Percentiles rank a stretch among this genome's conserved stretches.
phyloP scores from a whole-genome alignment of 2,329 filamentous ascomycete species.

The Colletotrichum higginsianum region DNA sequence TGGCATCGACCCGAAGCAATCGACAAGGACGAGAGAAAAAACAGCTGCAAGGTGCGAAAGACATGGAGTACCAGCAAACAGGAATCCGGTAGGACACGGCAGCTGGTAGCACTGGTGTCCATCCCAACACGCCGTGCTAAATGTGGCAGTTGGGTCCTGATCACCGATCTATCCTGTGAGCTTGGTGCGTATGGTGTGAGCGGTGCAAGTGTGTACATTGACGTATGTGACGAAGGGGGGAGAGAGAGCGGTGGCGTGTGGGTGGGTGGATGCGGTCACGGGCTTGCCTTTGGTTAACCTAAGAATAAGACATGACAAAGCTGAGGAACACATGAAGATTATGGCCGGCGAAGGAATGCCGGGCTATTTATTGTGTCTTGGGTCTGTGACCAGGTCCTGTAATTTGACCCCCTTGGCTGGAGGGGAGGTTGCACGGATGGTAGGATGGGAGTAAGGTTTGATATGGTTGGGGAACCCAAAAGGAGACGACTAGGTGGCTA shows the following conservation, averaged over 20 bases:
- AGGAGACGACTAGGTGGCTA: background rate
- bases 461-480: constrained; percentile 1
- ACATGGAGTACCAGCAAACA: background rate
- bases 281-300: background rate
- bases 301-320: too few relatives aligned
- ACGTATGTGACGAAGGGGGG: background rate
- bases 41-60: background rate
- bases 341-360: constrained; percentile 10
- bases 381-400: constrained; percentile 7
- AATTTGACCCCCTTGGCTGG: background rate
- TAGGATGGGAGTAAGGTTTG: background rate
- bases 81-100: background rate
- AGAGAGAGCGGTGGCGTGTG: too few relatives aligned
- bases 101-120: background rate
- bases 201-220: background rate
- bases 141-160: background rate
- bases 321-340: background rate
- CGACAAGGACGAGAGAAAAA: background rate
- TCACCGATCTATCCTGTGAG: background rate
- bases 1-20: background rate
- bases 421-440: constrained; percentile 1
- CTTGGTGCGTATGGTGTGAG: background rate
- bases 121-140: background rate
- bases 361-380: background rate
- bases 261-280: background rate